These are phyloP conservation scores for Tetrahymena elliotti DNA, from an alignment of 73 alveolate species.

Conservation along the genomic window DNA sequence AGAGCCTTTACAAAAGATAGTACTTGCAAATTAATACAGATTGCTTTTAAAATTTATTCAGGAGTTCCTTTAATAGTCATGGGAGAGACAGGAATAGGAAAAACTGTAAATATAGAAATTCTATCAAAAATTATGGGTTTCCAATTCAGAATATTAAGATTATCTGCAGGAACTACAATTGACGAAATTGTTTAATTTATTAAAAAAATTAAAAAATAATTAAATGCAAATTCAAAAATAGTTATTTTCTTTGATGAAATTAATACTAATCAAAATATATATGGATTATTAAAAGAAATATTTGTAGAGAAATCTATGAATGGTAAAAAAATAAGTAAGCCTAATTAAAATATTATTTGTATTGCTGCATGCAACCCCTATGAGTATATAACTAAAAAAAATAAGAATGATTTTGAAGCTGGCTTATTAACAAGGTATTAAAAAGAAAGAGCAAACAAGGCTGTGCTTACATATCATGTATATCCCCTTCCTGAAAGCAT, in stretches of 20 bases:
- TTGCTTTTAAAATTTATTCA: constrained; percentile 46
- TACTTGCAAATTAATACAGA: constrained; percentile 24
- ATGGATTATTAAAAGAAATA: constrained; percentile 38
- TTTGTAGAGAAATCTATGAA: background rate
- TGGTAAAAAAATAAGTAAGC: background rate
- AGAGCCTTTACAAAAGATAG: constrained; percentile 30
- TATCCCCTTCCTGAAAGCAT: constrained; percentile 56
- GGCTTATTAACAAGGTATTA: background rate
- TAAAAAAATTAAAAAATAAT: constrained; percentile 23
- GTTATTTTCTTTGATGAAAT: constrained; percentile 68
- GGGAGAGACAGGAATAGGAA: constrained; percentile 81
- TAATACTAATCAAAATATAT: constrained; percentile 45
- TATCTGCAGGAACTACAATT: constrained; percentile 57
- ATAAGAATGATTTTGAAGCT: background rate
- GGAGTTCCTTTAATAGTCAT: constrained; percentile 55
- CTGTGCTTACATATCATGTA: constrained; percentile 33
- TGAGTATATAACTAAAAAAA: background rate
- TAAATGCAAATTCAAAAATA: constrained; percentile 18
- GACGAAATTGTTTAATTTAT: constrained; percentile 39
- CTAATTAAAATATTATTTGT: background rate
- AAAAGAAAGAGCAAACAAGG: background rate
- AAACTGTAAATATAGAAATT: constrained; percentile 53
- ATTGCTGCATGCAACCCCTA: constrained; percentile 73
- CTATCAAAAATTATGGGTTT: constrained; percentile 48
- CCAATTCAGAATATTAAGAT: constrained; percentile 28